Evolutionary conservation across 768 basidiomycete genomes (phyloP).

Genomic region (Leccinum sublutescens): DNA sequence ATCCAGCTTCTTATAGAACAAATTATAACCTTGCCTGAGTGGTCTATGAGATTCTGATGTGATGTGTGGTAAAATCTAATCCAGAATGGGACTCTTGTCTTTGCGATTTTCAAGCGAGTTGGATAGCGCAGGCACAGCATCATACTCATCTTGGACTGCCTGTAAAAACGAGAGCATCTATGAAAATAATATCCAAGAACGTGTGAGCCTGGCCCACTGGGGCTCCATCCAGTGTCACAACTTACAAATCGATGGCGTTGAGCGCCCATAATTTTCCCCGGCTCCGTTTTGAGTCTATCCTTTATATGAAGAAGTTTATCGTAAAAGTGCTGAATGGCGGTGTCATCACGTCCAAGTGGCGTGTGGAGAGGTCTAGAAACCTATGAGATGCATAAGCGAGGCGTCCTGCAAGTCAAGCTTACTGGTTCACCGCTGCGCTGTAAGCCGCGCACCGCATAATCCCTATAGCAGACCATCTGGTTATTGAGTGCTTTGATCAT

Average conservation of each 20-base stretch:
- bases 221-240: neutral
- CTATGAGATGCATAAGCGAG: neutral
- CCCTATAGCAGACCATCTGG: conserved; percentile 32
- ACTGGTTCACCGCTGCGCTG: conserved; percentile 53
- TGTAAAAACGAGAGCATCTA: conserved; percentile 66
- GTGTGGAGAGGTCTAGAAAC: conserved; percentile 40
- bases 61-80: neutral
- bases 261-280: conserved; percentile 64
- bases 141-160: conserved; percentile 56
- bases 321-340: conserved; percentile 80
- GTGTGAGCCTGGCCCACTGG: conserved; percentile 4
- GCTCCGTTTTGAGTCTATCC: conserved; percentile 73
- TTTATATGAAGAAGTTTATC: conserved; percentile 80
- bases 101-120: neutral
- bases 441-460: conserved; percentile 72
- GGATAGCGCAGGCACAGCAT: conserved; percentile 5
- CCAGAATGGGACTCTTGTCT: neutral
- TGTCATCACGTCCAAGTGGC: conserved; percentile 48
- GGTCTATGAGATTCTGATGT: neutral
- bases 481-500: neutral
- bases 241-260: conserved; percentile 71
- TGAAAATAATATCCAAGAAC: neutral
- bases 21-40: neutral
- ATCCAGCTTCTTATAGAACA: neutral
- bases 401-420: conserved; percentile 2